Base-by-base conservation (phyloP, 345 rosid genomes). In the Mallotus nudiflorus region DNA sequence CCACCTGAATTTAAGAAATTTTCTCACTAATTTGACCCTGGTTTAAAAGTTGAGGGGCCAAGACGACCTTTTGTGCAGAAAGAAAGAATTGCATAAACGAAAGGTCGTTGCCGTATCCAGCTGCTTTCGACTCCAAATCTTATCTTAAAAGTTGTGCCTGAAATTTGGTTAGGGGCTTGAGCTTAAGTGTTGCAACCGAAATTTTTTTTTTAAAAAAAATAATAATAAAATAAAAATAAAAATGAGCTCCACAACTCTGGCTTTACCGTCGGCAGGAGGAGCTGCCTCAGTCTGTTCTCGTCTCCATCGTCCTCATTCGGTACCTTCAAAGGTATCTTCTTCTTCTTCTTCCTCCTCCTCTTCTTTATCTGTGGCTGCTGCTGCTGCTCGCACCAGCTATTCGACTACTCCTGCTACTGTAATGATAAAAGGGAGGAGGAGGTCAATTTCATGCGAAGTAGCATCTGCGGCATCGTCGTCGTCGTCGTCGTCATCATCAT, bases 191-290 rank as follows among this genome's bases (percentile, higher is more conserved):
- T n/a, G n/a, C n/a, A n/a, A n/a, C n/a, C n/a, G n/a, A n/a, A n/a
- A n/a, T n/a, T n/a, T n/a, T n/a, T n/a, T n/a, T n/a, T n/a, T n/a
- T n/a, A 3, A 14, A 58, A 29, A 16, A 58, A 19, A 29, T 3
- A 37, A 37, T 4, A 31, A 9, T 0, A 62, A 42, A 55, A 11
- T 0, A 24, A 11, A 20, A 8, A 1, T 4, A 27, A n/a, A 53
- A 2, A 54, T 63, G 74, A 71, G 50, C 15, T 27, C 67, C 28
- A 19, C 68, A 29, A n/a, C 52, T 29, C 11, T 62, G 44, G 53
- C 44, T 53, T 52, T 70, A 40, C 52, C 67, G 50, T 70, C 73
- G 51, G 52, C 52, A 10, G 60, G 33, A 15, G 69, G 59, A 50
- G 48, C 69, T 12, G 46, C 59, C 33, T 35, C 60, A 3, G 70